These are phyloP conservation scores for Phaeophleospora eucalypticola DNA, from an alignment of 2,329 filamentous ascomycete species.

Conservation along the genomic window DNA sequence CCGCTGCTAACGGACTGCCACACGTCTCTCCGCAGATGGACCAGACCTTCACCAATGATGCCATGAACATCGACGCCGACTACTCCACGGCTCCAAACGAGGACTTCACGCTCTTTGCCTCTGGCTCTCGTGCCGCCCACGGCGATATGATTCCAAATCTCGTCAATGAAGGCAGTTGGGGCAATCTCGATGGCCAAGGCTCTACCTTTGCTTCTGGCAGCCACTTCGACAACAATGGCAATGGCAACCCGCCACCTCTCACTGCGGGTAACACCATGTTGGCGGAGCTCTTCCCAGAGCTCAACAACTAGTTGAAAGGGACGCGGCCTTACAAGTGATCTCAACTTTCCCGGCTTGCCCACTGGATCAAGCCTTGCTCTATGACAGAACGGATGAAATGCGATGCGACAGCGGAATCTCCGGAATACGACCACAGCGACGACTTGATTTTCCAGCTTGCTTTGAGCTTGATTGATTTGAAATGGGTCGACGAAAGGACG, in stretches of 20 bases:
- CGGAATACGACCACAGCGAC: too few relatives aligned
- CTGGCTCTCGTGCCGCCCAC: constrained; percentile 12
- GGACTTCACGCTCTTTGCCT: constrained; percentile 62
- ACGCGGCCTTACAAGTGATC: neutral
- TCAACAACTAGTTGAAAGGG: constrained; percentile 7
- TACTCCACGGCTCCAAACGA: constrained; percentile 13
- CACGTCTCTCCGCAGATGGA: constrained; percentile 68
- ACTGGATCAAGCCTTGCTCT: neutral
- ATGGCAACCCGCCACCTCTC: constrained; percentile 12
- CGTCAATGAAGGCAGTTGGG: constrained; percentile 28
- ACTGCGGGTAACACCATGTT: constrained; percentile 18
- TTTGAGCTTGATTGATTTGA: too few relatives aligned
- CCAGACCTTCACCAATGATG: constrained; percentile 50
- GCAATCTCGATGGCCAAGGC: constrained; percentile 32
- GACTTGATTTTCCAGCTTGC: too few relatives aligned
- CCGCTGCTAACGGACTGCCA: constrained; percentile 41
- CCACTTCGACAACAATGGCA: constrained; percentile 14
- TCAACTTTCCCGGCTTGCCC: constrained; percentile 2
- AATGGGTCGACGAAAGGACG: too few relatives aligned
- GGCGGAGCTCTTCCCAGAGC: constrained; percentile 22
- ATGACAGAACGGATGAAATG: constrained; percentile 11
- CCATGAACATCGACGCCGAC: constrained; percentile 53
- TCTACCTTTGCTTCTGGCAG: constrained; percentile 12
- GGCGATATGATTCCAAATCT: constrained; percentile 29
- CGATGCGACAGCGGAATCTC: too few relatives aligned